Percentiles rank a stretch among this genome's conserved stretches.
Evolutionary conservation across 495 filamentous ascomycete species (phyloP).

Genomic region (Haplographium delicatum): DNA sequence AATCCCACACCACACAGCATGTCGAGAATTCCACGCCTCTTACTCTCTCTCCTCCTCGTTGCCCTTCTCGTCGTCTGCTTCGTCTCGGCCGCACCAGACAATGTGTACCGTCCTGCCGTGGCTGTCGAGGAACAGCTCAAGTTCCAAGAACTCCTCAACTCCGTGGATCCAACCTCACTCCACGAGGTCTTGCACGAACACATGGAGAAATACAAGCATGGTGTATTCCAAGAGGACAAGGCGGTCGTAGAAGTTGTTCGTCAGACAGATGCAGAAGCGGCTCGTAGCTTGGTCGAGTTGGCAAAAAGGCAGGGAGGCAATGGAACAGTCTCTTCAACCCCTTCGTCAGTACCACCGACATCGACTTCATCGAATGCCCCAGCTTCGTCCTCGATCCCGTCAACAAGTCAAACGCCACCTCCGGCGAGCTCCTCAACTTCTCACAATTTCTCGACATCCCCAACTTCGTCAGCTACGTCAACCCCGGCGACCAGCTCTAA

Average conservation of each 20-base stretch:
- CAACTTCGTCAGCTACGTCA: not conserved
- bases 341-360: not conserved
- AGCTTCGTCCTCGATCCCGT: not conserved
- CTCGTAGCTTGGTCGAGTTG: constrained; percentile 31
- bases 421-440: not conserved
- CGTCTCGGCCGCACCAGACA: constrained; percentile 1
- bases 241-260: constrained; percentile 37
- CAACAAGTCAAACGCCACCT: not conserved
- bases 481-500: not conserved
- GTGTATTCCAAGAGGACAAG: constrained; percentile 38
- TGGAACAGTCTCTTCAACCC: not conserved
- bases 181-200: constrained; percentile 37
- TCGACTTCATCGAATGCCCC: not conserved
- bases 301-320: constrained; percentile 20
- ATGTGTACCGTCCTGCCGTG: not conserved
- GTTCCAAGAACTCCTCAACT: constrained; percentile 37
- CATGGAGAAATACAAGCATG: constrained; percentile 37
- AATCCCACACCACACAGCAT: constrained; percentile 13
- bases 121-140: constrained; percentile 9
- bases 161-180: constrained; percentile 34
- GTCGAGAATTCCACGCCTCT: constrained; percentile 7
- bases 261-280: constrained; percentile 35
- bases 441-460: not conserved
- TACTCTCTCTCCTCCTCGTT: constrained; percentile 14
- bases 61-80: constrained; percentile 11